phyloP scores from a whole-genome alignment of 2,329 filamentous ascomycete genomes.

The Hypoxylon sp. region DNA sequence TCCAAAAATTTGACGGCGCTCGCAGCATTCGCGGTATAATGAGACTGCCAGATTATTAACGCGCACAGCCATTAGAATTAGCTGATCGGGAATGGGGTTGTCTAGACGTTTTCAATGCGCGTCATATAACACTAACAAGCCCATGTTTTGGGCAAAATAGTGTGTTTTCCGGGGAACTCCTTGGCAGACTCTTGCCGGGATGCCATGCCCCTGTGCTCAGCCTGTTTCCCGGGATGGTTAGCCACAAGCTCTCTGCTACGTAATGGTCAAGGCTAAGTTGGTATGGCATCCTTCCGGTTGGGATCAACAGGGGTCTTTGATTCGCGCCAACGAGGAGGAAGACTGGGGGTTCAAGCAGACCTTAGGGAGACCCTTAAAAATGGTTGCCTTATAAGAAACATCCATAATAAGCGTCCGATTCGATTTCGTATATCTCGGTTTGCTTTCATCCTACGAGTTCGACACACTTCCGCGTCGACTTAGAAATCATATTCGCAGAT shows the following conservation, averaged over 20 bases:
- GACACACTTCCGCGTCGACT: not conserved
- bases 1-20: conserved; percentile 1
- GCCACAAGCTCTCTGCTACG: conserved; percentile 4
- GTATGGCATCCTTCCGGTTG: conserved; percentile 22
- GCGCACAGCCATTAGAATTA: conserved; percentile 5
- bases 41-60: not conserved
- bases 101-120: not conserved
- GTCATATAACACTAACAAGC: not conserved
- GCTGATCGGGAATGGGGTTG: not conserved
- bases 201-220: not conserved
- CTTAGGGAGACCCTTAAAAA: not conserved
- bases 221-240: not conserved
- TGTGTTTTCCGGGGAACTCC: not conserved
- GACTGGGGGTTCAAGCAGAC: not conserved
- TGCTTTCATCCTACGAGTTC: not conserved
- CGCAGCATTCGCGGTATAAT: conserved; percentile 8
- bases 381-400: not conserved
- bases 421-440: not conserved
- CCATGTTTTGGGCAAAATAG: not conserved
- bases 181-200: not conserved
- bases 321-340: conserved; percentile 13
- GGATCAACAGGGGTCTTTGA: conserved; percentile 14
- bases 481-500: no score
- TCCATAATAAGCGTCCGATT: not conserved
- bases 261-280: no score